Percentiles rank a stretch among this genome's conserved stretches.
Evolutionary conservation across 148 eudicot genomes (phyloP).

Genomic region (Cornus controversa): DNA sequence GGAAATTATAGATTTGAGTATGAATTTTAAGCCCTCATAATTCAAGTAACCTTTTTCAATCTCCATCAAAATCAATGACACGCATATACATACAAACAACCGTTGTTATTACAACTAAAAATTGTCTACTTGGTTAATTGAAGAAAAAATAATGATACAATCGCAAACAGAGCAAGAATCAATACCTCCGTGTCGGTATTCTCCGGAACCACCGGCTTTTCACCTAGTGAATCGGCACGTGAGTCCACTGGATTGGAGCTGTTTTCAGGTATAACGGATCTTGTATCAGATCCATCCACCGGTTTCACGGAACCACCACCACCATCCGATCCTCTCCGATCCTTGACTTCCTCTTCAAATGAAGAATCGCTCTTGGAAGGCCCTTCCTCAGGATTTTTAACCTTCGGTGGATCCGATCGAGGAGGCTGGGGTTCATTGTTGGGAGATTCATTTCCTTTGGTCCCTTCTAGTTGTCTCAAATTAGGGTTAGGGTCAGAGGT

Average conservation of each 20-base stretch:
- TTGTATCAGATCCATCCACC: background rate
- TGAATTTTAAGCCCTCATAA: background rate
- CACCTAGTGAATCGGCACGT: background rate
- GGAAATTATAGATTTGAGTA: background rate
- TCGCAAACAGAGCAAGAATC: too few relatives aligned
- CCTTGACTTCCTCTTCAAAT: background rate
- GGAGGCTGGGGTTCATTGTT: constrained; percentile 4
- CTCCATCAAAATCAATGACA: background rate
- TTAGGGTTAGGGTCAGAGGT: constrained; percentile 19
- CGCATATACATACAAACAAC: background rate
- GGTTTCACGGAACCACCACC: constrained; percentile 2
- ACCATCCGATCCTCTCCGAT: constrained; percentile 9
- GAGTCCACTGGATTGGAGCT: background rate
- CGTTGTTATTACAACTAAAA: too few relatives aligned
- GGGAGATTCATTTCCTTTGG: background rate
- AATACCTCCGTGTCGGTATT: constrained; percentile 4
- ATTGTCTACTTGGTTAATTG: too few relatives aligned
- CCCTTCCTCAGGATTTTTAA: background rate
- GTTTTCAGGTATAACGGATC: too few relatives aligned
- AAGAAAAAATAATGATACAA: too few relatives aligned
- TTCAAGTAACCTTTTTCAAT: too few relatives aligned
- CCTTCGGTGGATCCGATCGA: background rate
- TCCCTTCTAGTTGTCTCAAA: too few relatives aligned
- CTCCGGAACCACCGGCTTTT: constrained; percentile 5
- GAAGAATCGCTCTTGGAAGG: too few relatives aligned